Conservation (phyloP, 768 basidiomycete genomes). For the Lanmaoa pseudosensibilis region DNA sequence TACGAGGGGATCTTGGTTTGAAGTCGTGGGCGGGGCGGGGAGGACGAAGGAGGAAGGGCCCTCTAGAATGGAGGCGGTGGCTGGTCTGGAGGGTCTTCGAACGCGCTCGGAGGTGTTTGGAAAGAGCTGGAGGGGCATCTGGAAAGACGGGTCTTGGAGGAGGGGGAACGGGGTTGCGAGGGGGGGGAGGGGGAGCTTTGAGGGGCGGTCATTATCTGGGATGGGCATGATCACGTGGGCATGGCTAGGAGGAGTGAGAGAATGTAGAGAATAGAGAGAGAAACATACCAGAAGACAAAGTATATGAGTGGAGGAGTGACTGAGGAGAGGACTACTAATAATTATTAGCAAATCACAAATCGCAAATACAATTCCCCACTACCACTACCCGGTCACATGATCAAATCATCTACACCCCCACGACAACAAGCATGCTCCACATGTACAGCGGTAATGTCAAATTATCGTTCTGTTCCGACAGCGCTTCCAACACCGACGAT, state of each 20-base stretch:
- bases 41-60: conserved; percentile 42
- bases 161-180: conserved; percentile 27
- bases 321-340: not conserved
- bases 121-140: conserved; percentile 39
- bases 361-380: conserved; percentile 16
- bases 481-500: conserved; percentile 79
- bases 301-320: not conserved
- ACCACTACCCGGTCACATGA: conserved; percentile 30
- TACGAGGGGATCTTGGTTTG: conserved; percentile 13
- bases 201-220: conserved; percentile 23
- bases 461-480: conserved; percentile 97
- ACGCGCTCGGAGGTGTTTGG: conserved; percentile 24
- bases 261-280: not conserved
- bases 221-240: conserved; percentile 30
- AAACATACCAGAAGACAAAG: conserved; percentile 2
- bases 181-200: conserved; percentile 12
- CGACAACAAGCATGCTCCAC: conserved; percentile 83
- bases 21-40: conserved; percentile 28
- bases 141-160: conserved; percentile 24
- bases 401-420: conserved; percentile 31
- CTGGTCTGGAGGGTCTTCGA: conserved; percentile 37
- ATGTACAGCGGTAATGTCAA: conserved; percentile 93
- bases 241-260: not conserved
- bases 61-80: conserved; percentile 47
- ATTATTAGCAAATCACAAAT: not conserved